These are phyloP conservation scores for Nicotiana tabacum DNA, from an alignment of 257 asterid species.

Conservation along the genomic window DNA sequence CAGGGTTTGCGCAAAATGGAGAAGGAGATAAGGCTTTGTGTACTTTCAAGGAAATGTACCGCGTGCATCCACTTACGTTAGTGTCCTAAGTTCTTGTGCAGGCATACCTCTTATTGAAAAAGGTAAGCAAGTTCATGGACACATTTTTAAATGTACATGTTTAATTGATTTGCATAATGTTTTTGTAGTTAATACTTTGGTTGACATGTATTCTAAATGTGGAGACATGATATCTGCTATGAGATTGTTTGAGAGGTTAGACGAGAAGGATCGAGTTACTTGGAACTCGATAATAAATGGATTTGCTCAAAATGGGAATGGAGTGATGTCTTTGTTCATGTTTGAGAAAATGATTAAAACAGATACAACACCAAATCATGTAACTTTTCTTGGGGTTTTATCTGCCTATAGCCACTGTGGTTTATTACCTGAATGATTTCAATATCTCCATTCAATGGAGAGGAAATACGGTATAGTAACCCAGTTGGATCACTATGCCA, in stretches of 20 bases:
- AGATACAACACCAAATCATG: slow-evolving; percentile 35
- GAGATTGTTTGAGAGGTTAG: slow-evolving; percentile 35
- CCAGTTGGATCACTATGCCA: slow-evolving; percentile 42
- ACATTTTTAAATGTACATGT: slow-evolving; percentile 23
- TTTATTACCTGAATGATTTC: slow-evolving; percentile 37
- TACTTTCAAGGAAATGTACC: slow-evolving; percentile 41
- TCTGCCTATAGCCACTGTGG: slow-evolving; percentile 71
- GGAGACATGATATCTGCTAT: slow-evolving; percentile 47
- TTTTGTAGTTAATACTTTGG: slow-evolving; percentile 41
- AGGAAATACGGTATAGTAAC: slow-evolving; percentile 42
- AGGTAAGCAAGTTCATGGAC: slow-evolving; percentile 68
- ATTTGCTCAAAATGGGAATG: slow-evolving; percentile 57
- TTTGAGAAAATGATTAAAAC: slow-evolving; percentile 35
- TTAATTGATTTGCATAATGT: slow-evolving; percentile 25
- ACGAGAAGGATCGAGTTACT: slow-evolving; percentile 40
- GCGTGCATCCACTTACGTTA: slow-evolving; percentile 39
- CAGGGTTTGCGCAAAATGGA: slow-evolving; percentile 35
- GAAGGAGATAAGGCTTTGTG: slow-evolving; percentile 44
- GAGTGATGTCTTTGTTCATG: slow-evolving; percentile 37
- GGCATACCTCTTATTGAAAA: slow-evolving; percentile 41
- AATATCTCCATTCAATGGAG: slow-evolving; percentile 37
- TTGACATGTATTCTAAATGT: slow-evolving; percentile 64
- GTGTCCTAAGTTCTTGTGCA: slow-evolving; percentile 60
- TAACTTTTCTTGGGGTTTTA: slow-evolving; percentile 50
- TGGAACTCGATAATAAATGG: slow-evolving; percentile 65